A percentile compares a stretch with the other conserved stretches of the same genome.
phyloP scores from a whole-genome alignment of 2,329 filamentous ascomycete genomes.

The Coniochaeta ligniaria region DNA sequence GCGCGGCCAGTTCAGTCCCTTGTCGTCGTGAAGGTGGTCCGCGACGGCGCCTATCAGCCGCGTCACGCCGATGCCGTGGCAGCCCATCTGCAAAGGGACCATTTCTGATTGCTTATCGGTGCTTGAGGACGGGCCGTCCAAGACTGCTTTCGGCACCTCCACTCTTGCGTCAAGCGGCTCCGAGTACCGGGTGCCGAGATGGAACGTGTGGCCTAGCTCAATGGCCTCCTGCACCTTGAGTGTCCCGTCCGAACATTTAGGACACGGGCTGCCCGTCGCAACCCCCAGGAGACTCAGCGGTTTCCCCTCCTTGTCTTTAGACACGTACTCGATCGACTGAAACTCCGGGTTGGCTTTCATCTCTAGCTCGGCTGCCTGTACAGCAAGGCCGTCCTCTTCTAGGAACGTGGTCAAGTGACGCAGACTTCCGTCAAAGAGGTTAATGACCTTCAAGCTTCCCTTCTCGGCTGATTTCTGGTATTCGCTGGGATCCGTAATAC shows the following conservation, averaged over 20 bases:
- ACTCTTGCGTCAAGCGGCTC: conserved; percentile 62
- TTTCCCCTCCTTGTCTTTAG: conserved; percentile 13
- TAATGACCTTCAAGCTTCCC: not conserved
- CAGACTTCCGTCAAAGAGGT: not conserved
- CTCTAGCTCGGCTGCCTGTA: not conserved
- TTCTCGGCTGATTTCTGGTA: not conserved
- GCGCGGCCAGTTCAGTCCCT: conserved; percentile 81
- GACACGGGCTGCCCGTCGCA: conserved; percentile 63
- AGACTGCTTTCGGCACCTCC: conserved; percentile 26
- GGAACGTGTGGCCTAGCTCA: conserved; percentile 92
- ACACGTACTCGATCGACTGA: not conserved
- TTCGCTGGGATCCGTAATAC: conserved; percentile 48
- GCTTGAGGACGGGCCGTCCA: conserved; percentile 5
- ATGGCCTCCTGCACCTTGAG: conserved; percentile 67
- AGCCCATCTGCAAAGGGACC: conserved; percentile 81
- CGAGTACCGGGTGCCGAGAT: conserved; percentile 85
- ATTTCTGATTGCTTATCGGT: conserved; percentile 5
- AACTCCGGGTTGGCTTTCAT: not conserved
- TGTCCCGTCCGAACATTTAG: conserved; percentile 56
- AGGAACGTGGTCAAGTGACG: not conserved
- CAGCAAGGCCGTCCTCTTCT: not conserved
- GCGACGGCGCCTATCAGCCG: conserved; percentile 84
- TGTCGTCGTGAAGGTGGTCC: conserved; percentile 62
- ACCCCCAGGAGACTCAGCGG: conserved; percentile 59
- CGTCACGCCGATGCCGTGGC: conserved; percentile 90